Evolutionary conservation across 306 rosid species (phyloP).

Genomic region (Citrullus amarus): DNA sequence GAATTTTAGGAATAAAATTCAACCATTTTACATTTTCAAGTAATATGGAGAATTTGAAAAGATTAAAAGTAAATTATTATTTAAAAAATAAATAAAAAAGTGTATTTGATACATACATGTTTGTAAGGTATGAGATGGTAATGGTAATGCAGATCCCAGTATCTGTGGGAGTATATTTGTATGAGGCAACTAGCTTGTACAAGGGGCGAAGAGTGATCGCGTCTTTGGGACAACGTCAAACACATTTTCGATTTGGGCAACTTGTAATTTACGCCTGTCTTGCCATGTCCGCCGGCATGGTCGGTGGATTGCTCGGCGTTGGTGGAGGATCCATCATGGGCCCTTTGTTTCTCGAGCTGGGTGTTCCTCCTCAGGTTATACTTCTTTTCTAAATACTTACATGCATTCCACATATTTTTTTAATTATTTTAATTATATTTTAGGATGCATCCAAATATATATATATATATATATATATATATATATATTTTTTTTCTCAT

Average conservation of each 20-base stretch:
- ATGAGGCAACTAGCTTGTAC: conserved; percentile 64
- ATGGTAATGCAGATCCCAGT: conserved; percentile 50
- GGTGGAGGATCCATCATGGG: conserved; percentile 99
- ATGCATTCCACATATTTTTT: no score
- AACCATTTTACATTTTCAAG: no score
- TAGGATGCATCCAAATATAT: no score
- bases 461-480: no score
- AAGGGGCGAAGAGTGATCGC: conserved; percentile 52
- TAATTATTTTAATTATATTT: no score
- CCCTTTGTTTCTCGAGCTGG: conserved; percentile 80
- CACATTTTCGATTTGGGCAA: conserved; percentile 31
- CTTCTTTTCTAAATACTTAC: no score
- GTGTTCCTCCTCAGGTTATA: conserved; percentile 79
- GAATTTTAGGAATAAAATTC: no score
- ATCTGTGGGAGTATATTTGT: conserved; percentile 54
- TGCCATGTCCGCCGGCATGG: conserved; percentile 67
- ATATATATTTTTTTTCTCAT: no score
- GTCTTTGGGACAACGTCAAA: conserved; percentile 45
- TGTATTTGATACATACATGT: no score
- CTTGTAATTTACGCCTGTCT: conserved; percentile 39
- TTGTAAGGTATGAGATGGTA: not conserved
- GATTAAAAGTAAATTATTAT: no score
- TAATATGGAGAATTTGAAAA: no score
- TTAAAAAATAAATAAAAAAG: no score
- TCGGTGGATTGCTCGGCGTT: conserved; percentile 86